Evolutionary conservation across 1,139 yeast species (phyloP), one percentile per base, ranked within the genome.

Genomic region (Tardiomyces digboiensis): DNA sequence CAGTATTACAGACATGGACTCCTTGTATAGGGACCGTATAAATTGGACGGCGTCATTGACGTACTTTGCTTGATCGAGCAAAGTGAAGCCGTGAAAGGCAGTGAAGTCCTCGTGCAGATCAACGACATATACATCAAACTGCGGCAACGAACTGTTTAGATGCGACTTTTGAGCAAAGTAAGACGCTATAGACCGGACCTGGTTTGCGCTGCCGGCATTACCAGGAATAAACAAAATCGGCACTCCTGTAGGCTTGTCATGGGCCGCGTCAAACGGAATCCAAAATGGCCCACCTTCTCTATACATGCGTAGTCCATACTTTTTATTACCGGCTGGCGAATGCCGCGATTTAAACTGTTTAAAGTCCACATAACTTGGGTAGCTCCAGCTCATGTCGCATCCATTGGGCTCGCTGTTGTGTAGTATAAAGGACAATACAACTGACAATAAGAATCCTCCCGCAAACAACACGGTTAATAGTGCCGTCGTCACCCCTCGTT

Each of bases 151-250:
- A 49, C 2, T 50, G 46, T 20, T 47, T 43, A 42, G 52, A 82
- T 71, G 18, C 84, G 87, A 1, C 89, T 77, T 38, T 61, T 65
- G 1, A 83, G 88, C 57, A 42, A 57, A 54, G 53, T 58, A 47
- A 1, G 97, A 80, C 0, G 97, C 98, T n/a, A 93, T 75, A 1
- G 96, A 84, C 45, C 98, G 70, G 8, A 78, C 95, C 63, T 93
- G 99, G 52, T 80, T 76, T 62, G 79, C 88, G 51, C 94, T 83
- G 1, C 99, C 98, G 1, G 98, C 98, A 60, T 93, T 93, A 0
- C 99, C 99, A 0, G 98, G 98, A 36, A 93, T 83, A 59, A 93
- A 93, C 19, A 93, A 66, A 1, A 86, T 87, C 0, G 99, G 99
- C 1, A 82, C 74, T 0, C 97, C 98, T 42, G 72, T 73, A 3